These are phyloP conservation scores for Chaetothyriales sp. DNA, from an alignment of 2,329 filamentous ascomycete species.

Conservation along the genomic window DNA sequence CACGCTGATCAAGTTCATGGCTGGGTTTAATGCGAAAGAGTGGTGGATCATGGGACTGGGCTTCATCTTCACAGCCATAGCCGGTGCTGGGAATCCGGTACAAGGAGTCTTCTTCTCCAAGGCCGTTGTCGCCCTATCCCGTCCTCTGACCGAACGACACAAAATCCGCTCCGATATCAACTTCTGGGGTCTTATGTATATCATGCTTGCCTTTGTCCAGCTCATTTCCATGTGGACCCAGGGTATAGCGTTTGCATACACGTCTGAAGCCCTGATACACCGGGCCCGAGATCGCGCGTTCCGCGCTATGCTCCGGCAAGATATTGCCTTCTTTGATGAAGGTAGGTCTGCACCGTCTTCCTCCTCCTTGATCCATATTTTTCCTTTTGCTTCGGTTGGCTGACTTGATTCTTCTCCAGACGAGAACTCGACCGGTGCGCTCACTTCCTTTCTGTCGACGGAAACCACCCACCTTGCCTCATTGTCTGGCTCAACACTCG, in stretches of 20 bases:
- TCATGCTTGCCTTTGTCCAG: constrained; percentile 64
- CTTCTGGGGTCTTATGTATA: constrained; percentile 81
- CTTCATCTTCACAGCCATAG: constrained; percentile 57
- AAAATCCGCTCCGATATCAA: constrained; percentile 54
- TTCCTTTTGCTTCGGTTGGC: not conserved
- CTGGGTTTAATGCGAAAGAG: constrained; percentile 62
- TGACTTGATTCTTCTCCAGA: constrained; percentile 28
- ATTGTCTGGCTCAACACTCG: constrained; percentile 72
- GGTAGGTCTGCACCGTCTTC: not conserved
- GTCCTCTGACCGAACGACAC: constrained; percentile 31
- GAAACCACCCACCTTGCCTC: constrained; percentile 81
- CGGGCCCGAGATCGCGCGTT: constrained; percentile 72
- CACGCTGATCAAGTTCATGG: constrained; percentile 65
- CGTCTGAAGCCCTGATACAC: constrained; percentile 73
- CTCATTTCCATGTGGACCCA: constrained; percentile 54
- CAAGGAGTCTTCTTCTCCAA: constrained; percentile 79
- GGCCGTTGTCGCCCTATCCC: constrained; percentile 58
- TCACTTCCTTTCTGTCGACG: constrained; percentile 78
- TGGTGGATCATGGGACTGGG: constrained; percentile 57
- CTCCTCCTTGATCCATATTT: not conserved
- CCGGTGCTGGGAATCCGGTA: constrained; percentile 64
- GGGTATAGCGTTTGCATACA: constrained; percentile 63
- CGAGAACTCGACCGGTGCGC: constrained; percentile 72
- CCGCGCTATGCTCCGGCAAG: constrained; percentile 75
- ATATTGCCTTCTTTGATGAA: constrained; percentile 79